A percentile compares a stretch with the other conserved stretches of the same genome.
Evolutionary conservation across 108 stramenopile species (phyloP).

Genomic region (Skeletonema potamos): DNA sequence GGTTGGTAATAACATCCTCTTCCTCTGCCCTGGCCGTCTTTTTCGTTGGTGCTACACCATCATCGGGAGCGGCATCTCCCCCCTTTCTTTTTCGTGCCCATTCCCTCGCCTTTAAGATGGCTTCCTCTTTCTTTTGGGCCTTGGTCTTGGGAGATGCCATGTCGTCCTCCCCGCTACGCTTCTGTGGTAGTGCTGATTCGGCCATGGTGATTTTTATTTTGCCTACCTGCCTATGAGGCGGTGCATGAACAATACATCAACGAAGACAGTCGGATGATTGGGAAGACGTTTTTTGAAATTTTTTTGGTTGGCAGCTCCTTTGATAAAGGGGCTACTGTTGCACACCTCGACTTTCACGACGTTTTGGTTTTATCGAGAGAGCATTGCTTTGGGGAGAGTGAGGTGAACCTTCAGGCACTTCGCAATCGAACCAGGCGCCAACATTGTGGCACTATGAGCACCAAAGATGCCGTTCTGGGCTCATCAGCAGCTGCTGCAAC

Average conservation of each 20-base stretch:
- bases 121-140: constrained; percentile 12
- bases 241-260: neutral
- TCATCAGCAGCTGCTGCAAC: neutral
- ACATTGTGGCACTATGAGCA: constrained; percentile 3
- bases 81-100: constrained; percentile 29
- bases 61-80: neutral
- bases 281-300: neutral
- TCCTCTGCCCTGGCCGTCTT: constrained; percentile 2
- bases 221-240: neutral
- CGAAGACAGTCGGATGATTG: too few relatives aligned
- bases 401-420: too few relatives aligned
- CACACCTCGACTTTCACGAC: too few relatives aligned
- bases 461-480: neutral
- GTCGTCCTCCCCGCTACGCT: neutral
- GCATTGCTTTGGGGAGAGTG: neutral
- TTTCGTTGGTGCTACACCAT: neutral
- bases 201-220: neutral
- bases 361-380: too few relatives aligned
- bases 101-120: constrained; percentile 14
- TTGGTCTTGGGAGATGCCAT: constrained; percentile 7
- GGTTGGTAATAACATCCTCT: constrained; percentile 12
- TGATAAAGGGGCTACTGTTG: too few relatives aligned
- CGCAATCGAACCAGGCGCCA: neutral
- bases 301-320: neutral
- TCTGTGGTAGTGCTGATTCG: neutral